These are phyloP conservation scores for Sutorius eximius DNA, from an alignment of 1,284 basidiomycete species.

Conservation along the genomic window DNA sequence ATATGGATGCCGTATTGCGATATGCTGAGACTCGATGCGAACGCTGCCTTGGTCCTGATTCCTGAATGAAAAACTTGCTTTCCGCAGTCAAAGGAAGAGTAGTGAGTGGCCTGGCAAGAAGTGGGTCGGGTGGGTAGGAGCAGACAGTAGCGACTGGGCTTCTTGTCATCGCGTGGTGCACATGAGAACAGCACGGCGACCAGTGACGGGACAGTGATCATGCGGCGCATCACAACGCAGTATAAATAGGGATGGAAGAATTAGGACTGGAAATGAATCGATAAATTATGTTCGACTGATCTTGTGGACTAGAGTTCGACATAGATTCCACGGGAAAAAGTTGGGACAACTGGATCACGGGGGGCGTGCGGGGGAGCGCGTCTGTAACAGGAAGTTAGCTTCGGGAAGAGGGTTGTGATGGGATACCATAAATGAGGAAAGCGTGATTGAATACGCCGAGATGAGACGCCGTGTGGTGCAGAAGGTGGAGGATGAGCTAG, in stretches of 20 bases:
- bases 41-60: neutral
- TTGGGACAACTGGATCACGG: neutral
- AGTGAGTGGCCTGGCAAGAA: neutral
- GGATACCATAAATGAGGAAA: neutral
- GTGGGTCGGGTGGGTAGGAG: neutral
- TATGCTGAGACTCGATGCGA: neutral
- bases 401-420: neutral
- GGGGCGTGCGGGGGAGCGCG: neutral
- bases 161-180: neutral
- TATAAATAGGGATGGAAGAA: neutral
- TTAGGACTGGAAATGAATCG: neutral
- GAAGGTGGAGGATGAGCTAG: neutral
- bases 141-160: neutral
- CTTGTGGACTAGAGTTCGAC: neutral
- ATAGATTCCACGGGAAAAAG: neutral
- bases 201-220: neutral
- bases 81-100: neutral
- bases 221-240: neutral
- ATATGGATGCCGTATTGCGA: neutral
- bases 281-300: neutral
- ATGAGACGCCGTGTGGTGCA: neutral
- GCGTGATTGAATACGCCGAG: neutral
- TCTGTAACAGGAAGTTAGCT: neutral
- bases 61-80: neutral
- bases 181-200: neutral